Evolutionary conservation across 2,329 filamentous ascomycete genomes (phyloP).

Genomic region (Paecilomyces formosus): DNA sequence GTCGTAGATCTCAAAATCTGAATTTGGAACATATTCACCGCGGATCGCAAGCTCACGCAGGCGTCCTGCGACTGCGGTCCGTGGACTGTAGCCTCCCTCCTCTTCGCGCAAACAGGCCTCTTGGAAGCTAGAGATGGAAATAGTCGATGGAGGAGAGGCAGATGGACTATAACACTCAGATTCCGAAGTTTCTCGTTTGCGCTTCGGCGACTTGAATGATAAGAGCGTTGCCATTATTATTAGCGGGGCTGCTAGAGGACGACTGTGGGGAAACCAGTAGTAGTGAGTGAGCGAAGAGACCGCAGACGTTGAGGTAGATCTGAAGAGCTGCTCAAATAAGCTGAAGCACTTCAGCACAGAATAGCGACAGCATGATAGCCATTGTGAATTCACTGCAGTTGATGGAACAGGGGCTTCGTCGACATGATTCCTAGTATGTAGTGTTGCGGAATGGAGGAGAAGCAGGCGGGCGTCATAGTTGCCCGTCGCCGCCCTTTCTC

Average conservation of each 20-base stretch:
- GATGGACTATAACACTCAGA: slow-evolving; percentile 20
- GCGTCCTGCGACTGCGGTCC: slow-evolving; percentile 30
- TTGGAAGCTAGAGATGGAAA: slow-evolving; percentile 22
- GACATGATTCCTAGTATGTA: neutral
- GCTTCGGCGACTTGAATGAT: slow-evolving; percentile 23
- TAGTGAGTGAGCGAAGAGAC: neutral
- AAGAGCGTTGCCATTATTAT: slow-evolving; percentile 22
- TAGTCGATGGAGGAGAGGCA: slow-evolving; percentile 24
- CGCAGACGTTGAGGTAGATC: neutral
- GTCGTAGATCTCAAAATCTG: slow-evolving; percentile 8
- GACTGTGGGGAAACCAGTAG: neutral
- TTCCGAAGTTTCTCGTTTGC: slow-evolving; percentile 27
- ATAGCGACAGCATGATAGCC: neutral
- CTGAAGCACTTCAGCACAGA: neutral
- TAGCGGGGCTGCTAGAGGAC: slow-evolving; percentile 14
- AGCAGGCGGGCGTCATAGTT: neutral
- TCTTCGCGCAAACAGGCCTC: slow-evolving; percentile 24
- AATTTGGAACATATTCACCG: slow-evolving; percentile 17
- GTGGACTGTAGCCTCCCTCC: slow-evolving; percentile 29
- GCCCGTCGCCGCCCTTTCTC: neutral
- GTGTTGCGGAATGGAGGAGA: neutral
- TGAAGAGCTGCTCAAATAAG: neutral
- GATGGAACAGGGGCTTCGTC: neutral
- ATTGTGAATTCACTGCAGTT: neutral
- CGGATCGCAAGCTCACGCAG: slow-evolving; percentile 34